Base-by-base conservation (phyloP, 768 basidiomycete genomes). In the Boletus rubescentipes region DNA sequence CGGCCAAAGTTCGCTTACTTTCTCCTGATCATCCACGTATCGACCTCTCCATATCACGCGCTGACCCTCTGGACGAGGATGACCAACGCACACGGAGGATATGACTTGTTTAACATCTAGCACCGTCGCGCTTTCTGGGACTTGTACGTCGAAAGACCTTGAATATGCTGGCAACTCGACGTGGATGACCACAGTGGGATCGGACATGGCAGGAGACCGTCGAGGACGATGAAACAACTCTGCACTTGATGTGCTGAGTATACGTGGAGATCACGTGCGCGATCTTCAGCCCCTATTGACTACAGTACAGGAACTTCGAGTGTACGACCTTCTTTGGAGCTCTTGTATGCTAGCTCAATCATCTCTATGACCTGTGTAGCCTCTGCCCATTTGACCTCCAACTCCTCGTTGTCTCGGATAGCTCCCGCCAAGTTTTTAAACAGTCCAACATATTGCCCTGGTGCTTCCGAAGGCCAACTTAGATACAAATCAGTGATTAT, bases 161-260 rank as follows among this genome's bases (percentile, higher is more conserved):
- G 84, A 82, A 65, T 86, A 83, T 31, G 87, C 77, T n/a, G 90
- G 89, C 32, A 92, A 76, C 67, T 91, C 89, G 55, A 92, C 82
- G 55, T 79, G 83, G 48, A 91, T 58, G 50, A 62, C 62, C 47
- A 73, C 60, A 41, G 59, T 54, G 43, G 70, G 62, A 62, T 65
- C 64, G 43, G 68, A 58, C 67, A 66, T 67, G 55, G 18, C 16
- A 11, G 45, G 51, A 51, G 47, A 53, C 42, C 43, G 42, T 50
- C 26, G 26, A 26, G 18, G 11, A 16, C 45, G 20, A 51, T 36
- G 49, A 26, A 26, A 26, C 26, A 26, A 26, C 26, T 26, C 4
- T 26, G 6, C 26, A 6, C 15, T 26, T n/a, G n/a, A n/a, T n/a
- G n/a, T n/a, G n/a, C n/a, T n/a, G n/a, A n/a, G 55, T 34, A 43